Evolutionary conservation across 2,329 filamentous ascomycete species (phyloP).

Genomic region (Hyphodiscus sp.): DNA sequence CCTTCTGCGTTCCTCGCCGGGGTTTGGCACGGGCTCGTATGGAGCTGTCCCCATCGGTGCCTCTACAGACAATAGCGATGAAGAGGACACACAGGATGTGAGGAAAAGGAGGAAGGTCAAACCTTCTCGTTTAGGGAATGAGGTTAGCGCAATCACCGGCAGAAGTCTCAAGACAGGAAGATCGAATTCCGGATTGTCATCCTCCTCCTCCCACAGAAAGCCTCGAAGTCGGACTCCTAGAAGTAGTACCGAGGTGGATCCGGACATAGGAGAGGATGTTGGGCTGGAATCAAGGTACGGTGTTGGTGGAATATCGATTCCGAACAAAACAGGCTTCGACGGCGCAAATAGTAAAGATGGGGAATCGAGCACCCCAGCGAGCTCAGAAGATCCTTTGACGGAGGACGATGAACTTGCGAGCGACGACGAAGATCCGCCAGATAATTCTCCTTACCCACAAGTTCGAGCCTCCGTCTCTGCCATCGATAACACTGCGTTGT

Average conservation of each 20-base stretch:
- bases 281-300: constrained; percentile 19
- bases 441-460: constrained; percentile 71
- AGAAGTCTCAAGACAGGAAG: constrained; percentile 2
- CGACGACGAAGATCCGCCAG: constrained; percentile 46
- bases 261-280: constrained; percentile 17
- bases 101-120: constrained; percentile 23
- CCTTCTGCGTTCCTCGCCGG: constrained; percentile 52
- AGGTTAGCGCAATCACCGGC: constrained; percentile 15
- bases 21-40: constrained; percentile 55
- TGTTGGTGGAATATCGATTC: constrained; percentile 19
- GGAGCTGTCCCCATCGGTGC: constrained; percentile 46
- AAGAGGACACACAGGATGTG: constrained; percentile 25
- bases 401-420: constrained; percentile 32
- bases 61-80: constrained; percentile 31
- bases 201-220: constrained; percentile 7
- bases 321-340: constrained; percentile 27
- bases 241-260: constrained; percentile 7
- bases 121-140: constrained; percentile 21
- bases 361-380: constrained; percentile 27
- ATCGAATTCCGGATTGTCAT: constrained; percentile 6
- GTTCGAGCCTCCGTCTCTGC: constrained; percentile 75
- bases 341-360: constrained; percentile 4
- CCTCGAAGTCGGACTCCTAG: constrained; percentile 3
- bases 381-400: constrained; percentile 32
- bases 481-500: constrained; percentile 68